Evolutionary conservation across 352 stramenopile genomes (phyloP).

Genomic region (Peronospora farinosa): DNA sequence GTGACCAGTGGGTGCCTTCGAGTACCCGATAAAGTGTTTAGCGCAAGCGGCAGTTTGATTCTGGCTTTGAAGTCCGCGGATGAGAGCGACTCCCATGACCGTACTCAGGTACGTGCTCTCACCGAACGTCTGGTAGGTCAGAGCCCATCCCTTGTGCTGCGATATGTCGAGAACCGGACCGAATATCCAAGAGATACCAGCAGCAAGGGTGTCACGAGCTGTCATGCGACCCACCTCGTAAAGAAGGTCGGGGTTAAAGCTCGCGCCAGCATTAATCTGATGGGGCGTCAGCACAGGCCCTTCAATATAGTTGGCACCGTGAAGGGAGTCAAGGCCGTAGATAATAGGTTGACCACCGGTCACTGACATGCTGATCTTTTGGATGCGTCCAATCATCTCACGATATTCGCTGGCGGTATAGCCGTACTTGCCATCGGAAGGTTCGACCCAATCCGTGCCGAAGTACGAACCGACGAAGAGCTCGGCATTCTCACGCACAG

Average conservation of each 20-base stretch:
- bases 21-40: slow-evolving; percentile 85
- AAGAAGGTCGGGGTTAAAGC: slow-evolving; percentile 76
- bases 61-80: slow-evolving; percentile 69
- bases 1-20: slow-evolving; percentile 47
- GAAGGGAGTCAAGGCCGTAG: slow-evolving; percentile 86
- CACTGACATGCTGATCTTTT: slow-evolving; percentile 52
- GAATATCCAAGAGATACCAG: slow-evolving; percentile 86
- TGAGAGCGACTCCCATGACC: slow-evolving; percentile 55
- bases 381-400: slow-evolving; percentile 53
- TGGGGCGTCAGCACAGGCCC: slow-evolving; percentile 77
- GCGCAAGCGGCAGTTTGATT: slow-evolving; percentile 65
- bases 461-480: slow-evolving; percentile 83
- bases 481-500: slow-evolving; percentile 51
- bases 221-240: slow-evolving; percentile 53
- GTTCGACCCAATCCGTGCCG: slow-evolving; percentile 55
- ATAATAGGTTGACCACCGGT: slow-evolving; percentile 38
- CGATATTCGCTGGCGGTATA: slow-evolving; percentile 68
- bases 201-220: slow-evolving; percentile 72
- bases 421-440: slow-evolving; percentile 20
- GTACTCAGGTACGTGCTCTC: slow-evolving; percentile 83
- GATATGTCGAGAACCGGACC: slow-evolving; percentile 75
- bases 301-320: slow-evolving; percentile 82
- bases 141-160: slow-evolving; percentile 74
- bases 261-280: slow-evolving; percentile 81
- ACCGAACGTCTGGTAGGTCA: slow-evolving; percentile 90